Conservation (phyloP, 2,329 filamentous ascomycete genomes). For the Allantophomopsis lycopodina region DNA sequence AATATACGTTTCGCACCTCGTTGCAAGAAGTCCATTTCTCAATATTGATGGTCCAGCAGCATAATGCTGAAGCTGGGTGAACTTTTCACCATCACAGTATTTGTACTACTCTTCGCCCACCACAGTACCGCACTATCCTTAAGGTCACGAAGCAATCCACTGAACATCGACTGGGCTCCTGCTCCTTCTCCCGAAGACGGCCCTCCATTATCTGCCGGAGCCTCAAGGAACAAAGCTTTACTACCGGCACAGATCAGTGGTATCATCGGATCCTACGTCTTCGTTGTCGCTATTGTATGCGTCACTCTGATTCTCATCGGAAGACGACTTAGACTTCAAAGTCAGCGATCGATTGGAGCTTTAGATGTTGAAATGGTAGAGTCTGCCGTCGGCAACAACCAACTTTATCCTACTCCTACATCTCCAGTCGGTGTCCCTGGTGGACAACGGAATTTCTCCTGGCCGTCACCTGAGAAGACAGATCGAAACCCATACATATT, state of each 20-base stretch:
- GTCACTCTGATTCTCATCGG: slow-evolving; percentile 48
- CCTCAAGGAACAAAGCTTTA: slow-evolving; percentile 45
- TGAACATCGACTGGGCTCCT: slow-evolving; percentile 34
- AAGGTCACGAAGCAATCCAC: slow-evolving; percentile 7
- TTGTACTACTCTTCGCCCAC: no score
- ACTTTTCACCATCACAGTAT: no score
- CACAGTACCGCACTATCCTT: not conserved
- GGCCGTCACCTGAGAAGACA: slow-evolving; percentile 29
- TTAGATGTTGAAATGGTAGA: slow-evolving; percentile 18
- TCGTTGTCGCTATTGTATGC: slow-evolving; percentile 63
- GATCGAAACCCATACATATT: slow-evolving; percentile 27
- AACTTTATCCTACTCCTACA: slow-evolving; percentile 8
- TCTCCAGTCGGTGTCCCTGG: slow-evolving; percentile 18
- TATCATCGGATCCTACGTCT: slow-evolving; percentile 71
- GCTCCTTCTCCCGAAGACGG: slow-evolving; percentile 46
- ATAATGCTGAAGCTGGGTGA: slow-evolving; percentile 10
- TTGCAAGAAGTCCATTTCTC: slow-evolving; percentile 4
- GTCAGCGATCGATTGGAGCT: slow-evolving; percentile 6
- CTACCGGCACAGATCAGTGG: slow-evolving; percentile 74
- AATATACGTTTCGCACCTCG: slow-evolving; percentile 14
- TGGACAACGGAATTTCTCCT: slow-evolving; percentile 29
- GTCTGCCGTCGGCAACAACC: slow-evolving; percentile 27
- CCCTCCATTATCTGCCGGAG: slow-evolving; percentile 41
- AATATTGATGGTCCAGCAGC: slow-evolving; percentile 5
- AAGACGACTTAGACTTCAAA: slow-evolving; percentile 30